Conservation (phyloP, 1,284 basidiomycete genomes). For the Cutaneotrichosporon daszewskae region DNA sequence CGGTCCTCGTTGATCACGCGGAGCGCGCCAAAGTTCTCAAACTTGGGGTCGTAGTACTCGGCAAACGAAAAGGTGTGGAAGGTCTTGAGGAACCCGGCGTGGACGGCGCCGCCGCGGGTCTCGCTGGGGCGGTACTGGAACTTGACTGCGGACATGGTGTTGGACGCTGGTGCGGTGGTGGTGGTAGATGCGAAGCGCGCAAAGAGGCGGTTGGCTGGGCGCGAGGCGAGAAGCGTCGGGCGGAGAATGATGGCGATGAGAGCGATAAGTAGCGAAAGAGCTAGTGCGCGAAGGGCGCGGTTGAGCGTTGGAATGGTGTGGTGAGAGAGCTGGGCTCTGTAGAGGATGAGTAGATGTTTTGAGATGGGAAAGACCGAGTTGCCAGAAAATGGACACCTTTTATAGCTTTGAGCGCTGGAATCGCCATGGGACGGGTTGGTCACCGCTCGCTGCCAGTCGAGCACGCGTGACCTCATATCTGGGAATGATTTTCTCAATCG, state of each 20-base stretch:
- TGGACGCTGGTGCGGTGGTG: not conserved
- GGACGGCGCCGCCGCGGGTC: constrained; percentile 71
- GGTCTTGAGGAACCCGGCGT: constrained; percentile 83
- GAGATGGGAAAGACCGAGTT: no score
- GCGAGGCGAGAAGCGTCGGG: constrained; percentile 3
- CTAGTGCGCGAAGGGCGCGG: constrained; percentile 1
- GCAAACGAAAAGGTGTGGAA: constrained; percentile 80
- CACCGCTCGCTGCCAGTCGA: no score
- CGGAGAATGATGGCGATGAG: constrained; percentile 15
- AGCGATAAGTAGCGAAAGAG: constrained; percentile 7
- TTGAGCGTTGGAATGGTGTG: constrained; percentile 4
- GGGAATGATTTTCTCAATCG: no score
- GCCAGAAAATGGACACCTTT: no score
- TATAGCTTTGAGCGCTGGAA: no score
- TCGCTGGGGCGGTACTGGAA: constrained; percentile 54
- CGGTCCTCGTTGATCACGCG: constrained; percentile 58
- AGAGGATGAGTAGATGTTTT: no score
- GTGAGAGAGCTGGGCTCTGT: no score
- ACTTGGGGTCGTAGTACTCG: constrained; percentile 56
- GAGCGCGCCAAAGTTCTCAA: constrained; percentile 45
- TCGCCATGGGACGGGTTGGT: no score
- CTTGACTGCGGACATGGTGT: constrained; percentile 2
- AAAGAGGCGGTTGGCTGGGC: constrained; percentile 1
- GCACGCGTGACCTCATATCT: no score
- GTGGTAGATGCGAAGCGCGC: not conserved